phyloP scores from a whole-genome alignment of 257 asterid species.

The Solanum chmielewskii region DNA sequence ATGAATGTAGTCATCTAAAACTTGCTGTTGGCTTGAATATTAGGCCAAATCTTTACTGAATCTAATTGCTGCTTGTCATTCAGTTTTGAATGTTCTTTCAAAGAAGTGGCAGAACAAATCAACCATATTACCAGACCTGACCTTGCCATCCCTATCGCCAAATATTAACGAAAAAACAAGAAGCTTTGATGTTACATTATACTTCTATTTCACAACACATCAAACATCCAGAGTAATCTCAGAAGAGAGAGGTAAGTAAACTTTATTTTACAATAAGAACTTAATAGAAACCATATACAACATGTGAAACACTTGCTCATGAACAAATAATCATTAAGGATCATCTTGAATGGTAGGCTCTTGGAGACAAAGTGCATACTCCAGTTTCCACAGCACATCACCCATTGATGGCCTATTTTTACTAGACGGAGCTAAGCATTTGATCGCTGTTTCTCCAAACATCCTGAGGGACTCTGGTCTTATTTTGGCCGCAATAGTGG shows the following conservation, averaged over 20 bases:
- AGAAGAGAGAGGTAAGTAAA: too few relatives aligned
- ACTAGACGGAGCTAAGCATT: fast-evolving
- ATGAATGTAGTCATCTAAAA: neutral
- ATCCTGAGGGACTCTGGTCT: neutral
- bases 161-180: neutral
- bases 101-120: neutral
- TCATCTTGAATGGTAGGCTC: neutral
- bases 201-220: neutral
- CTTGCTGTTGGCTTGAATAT: neutral
- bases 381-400: neutral
- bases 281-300: too few relatives aligned
- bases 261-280: too few relatives aligned
- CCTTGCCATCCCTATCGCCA: neutral
- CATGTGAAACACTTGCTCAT: too few relatives aligned
- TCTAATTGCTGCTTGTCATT: neutral
- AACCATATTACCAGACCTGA: neutral
- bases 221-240: too few relatives aligned
- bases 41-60: neutral
- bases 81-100: neutral
- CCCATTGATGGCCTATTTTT: neutral
- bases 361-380: neutral
- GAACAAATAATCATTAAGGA: too few relatives aligned
- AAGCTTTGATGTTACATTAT: neutral
- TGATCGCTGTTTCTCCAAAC: neutral
- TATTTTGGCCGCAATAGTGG: fast-evolving